Evolutionary conservation across 2,329 filamentous ascomycete genomes (phyloP), one percentile per base, ranked within the genome.

Genomic region (Pseudogymnoascus sp.): DNA sequence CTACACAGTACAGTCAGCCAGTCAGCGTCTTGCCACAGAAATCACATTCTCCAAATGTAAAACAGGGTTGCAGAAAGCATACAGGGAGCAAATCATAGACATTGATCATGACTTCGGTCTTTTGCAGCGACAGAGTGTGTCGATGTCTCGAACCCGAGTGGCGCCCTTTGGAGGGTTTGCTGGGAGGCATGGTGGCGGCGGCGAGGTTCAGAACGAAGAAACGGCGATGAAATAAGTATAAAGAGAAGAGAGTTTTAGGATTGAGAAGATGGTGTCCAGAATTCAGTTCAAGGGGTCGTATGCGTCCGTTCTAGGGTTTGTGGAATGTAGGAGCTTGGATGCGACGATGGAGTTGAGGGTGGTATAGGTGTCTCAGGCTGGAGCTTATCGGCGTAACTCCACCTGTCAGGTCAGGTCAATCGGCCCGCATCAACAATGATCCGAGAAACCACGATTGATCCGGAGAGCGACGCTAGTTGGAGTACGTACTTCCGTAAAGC

Each of bases 41-140:
- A 11, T 6, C 24, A 11, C 8, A 11, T 53, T 11, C 14, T 11
- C 38, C 35, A n/a, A 6, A 26, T 14, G 4, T 13, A 13, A 44
- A 29, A 6, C 14, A 62, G 8, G 35, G 44, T 31, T 21, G 19
- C n/a, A 16, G 26, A 53, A 16, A 42, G 70, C 75, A 64, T 80
- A 89, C 87, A 40, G 89, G 86, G 14, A 93, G 79, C 6, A 92
- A 79, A 74, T 92, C 89, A 71, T 93, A 93, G 70, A 91, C 86
- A 71, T 92, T 86, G 71, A 93, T 91, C 59, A 83, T 77, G 65
- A 93, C 82, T 72, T 91, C 86, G 1, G 87, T 91, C 72, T 88
- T 88, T 68, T 87, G 85, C 19, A 89, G 76, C 14, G 87, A 89
- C 56, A 89, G 73, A 1, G 87, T 90, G 63, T 84, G 86, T 66